phyloP scores from a whole-genome alignment of 2,329 filamentous ascomycete species.

The Talaromyces amestolkiae region DNA sequence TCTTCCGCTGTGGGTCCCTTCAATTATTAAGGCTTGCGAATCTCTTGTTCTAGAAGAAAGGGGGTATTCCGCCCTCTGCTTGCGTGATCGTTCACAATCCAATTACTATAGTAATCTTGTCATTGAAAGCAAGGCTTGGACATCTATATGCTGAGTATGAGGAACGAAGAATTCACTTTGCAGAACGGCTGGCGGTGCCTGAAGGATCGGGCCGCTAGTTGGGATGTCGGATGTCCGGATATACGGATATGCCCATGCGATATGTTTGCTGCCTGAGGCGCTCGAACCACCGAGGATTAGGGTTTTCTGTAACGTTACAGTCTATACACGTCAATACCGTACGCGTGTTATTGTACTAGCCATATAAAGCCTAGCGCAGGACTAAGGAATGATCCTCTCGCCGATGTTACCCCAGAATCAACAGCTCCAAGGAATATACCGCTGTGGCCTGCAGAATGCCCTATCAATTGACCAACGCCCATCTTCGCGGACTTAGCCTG shows the following conservation, averaged over 20 bases:
- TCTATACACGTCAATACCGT: neutral
- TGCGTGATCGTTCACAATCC: no score
- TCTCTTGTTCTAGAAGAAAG: neutral
- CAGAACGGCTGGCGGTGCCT: neutral
- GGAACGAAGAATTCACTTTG: neutral
- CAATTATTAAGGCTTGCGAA: neutral
- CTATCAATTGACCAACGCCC: neutral
- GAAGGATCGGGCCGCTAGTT: neutral
- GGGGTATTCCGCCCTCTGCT: neutral
- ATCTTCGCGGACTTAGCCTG: neutral
- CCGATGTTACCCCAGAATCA: constrained; percentile 13
- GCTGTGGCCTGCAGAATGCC: neutral
- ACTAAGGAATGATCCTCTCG: constrained; percentile 6
- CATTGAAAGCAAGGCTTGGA: no score
- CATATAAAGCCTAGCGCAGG: neutral
- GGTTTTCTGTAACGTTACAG: neutral
- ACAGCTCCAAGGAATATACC: neutral
- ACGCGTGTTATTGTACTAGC: neutral
- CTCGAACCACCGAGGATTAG: neutral
- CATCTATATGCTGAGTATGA: neutral
- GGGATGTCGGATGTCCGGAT: neutral
- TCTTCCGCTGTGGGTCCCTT: constrained; percentile 2
- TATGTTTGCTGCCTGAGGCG: neutral
- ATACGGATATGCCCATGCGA: neutral
- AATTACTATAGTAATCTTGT: no score